Conservation (phyloP, 108 stramenopile genomes). For the Mediolabrus comicus region DNA sequence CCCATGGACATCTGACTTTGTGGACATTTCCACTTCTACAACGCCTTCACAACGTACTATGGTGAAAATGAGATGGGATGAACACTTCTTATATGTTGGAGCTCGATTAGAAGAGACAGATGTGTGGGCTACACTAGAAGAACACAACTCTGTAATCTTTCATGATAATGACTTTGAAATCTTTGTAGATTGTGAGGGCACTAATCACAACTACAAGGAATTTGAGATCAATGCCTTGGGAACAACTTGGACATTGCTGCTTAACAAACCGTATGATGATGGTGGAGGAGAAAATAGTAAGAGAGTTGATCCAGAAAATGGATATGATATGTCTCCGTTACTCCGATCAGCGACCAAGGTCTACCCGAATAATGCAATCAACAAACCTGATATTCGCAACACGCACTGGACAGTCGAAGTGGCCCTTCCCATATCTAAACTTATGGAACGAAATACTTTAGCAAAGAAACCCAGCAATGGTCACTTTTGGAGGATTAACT, state of each 20-base stretch:
- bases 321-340: conserved; percentile 67
- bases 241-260: conserved; percentile 83
- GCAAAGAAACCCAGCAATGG: conserved; percentile 30
- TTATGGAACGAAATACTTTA: conserved; percentile 23
- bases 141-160: conserved; percentile 83
- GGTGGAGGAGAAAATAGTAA: conserved; percentile 76
- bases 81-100: conserved; percentile 67
- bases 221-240: conserved; percentile 87
- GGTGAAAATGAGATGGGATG: conserved; percentile 84
- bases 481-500: conserved; percentile 42
- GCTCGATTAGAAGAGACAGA: conserved; percentile 29
- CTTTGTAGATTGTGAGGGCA: conserved; percentile 76
- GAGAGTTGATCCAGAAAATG: conserved; percentile 62
- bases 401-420: conserved; percentile 46
- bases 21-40: conserved; percentile 66
- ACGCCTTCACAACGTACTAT: conserved; percentile 54
- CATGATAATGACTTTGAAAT: conserved; percentile 85
- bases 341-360: conserved; percentile 35
- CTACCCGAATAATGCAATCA: conserved; percentile 31
- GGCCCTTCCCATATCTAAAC: conserved; percentile 38
- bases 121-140: conserved; percentile 47
- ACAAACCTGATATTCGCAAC: conserved; percentile 26
- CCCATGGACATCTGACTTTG: conserved; percentile 72
- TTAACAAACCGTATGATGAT: conserved; percentile 85
- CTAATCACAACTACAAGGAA: conserved; percentile 84